Evolutionary conservation across 2,329 filamentous ascomycete genomes (phyloP).

Genomic region (Leptographium lundbergii): DNA sequence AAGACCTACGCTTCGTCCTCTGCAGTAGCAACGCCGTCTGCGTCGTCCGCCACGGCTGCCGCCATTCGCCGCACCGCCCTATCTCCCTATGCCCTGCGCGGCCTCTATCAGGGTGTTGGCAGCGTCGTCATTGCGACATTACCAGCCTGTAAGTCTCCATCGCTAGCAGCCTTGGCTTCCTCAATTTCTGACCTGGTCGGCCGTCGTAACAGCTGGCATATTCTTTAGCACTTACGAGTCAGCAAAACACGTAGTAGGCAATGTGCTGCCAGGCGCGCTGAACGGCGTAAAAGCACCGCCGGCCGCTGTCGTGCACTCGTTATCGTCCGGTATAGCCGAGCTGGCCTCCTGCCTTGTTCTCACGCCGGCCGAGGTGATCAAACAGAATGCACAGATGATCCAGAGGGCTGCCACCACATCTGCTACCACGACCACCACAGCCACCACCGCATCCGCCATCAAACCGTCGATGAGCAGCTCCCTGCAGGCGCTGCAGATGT

Average conservation of each 20-base stretch:
- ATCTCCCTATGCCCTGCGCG: constrained; percentile 43
- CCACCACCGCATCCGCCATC: neutral
- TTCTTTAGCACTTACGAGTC: constrained; percentile 89
- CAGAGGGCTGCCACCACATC: constrained; percentile 14
- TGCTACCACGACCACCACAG: neutral
- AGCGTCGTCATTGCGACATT: constrained; percentile 76
- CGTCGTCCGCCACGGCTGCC: neutral
- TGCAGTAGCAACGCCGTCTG: neutral
- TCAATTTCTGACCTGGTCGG: neutral
- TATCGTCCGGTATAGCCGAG: constrained; percentile 65
- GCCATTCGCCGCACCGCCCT: neutral
- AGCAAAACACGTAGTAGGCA: constrained; percentile 50
- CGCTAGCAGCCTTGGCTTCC: neutral
- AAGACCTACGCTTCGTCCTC: constrained; percentile 42
- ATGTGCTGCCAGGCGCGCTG: constrained; percentile 26
- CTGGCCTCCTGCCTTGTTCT: constrained; percentile 76
- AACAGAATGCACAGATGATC: constrained; percentile 88
- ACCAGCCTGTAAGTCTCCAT: constrained; percentile 54
- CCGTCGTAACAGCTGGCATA: constrained; percentile 46
- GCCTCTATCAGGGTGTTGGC: constrained; percentile 77
- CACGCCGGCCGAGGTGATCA: constrained; percentile 80
- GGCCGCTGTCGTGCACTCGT: constrained; percentile 56
- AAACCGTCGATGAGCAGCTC: constrained; percentile 26
- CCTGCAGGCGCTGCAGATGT: constrained; percentile 34
- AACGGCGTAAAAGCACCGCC: constrained; percentile 30